Evolutionary conservation across 2,329 filamentous ascomycete genomes (phyloP).

Genomic region (Neoarthrinium moseri): DNA sequence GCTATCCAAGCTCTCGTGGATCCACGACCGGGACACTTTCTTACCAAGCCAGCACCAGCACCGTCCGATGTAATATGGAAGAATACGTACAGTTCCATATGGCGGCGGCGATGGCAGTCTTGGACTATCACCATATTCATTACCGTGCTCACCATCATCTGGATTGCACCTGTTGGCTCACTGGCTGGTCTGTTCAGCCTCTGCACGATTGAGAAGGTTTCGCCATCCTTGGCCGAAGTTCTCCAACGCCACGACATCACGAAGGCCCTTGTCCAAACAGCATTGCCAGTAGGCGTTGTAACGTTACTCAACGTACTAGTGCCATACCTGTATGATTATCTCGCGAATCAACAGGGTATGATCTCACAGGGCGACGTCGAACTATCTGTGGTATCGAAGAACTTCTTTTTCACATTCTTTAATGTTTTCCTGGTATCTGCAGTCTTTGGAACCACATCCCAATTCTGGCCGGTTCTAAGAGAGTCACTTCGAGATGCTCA

Average conservation of each 20-base stretch:
- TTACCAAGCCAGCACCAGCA: conserved; percentile 83
- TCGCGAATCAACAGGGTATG: conserved; percentile 90
- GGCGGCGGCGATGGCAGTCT: conserved; percentile 70
- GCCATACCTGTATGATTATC: conserved; percentile 91
- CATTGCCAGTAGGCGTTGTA: conserved; percentile 79
- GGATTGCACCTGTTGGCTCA: conserved; percentile 78
- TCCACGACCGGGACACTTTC: conserved; percentile 78
- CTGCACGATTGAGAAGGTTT: conserved; percentile 72
- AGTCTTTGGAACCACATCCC: conserved; percentile 76
- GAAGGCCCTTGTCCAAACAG: conserved; percentile 79
- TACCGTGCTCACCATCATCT: conserved; percentile 78
- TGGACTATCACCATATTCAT: conserved; percentile 87
- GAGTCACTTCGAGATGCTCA: conserved; percentile 78
- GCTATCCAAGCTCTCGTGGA: conserved; percentile 93
- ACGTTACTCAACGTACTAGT: conserved; percentile 87
- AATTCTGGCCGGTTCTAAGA: conserved; percentile 70
- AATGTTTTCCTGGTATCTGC: conserved; percentile 97
- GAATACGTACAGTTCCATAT: conserved; percentile 82
- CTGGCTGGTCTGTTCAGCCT: conserved; percentile 79
- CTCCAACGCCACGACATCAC: conserved; percentile 69
- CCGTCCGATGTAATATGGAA: conserved; percentile 93
- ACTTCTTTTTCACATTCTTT: conserved; percentile 99
- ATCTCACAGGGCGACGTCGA: conserved; percentile 94
- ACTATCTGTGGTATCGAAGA: conserved; percentile 93
- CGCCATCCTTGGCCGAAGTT: conserved; percentile 66